Evolutionary conservation across 2,329 filamentous ascomycete genomes (phyloP).

Genomic region (Ploettnerulaceae sp.): DNA sequence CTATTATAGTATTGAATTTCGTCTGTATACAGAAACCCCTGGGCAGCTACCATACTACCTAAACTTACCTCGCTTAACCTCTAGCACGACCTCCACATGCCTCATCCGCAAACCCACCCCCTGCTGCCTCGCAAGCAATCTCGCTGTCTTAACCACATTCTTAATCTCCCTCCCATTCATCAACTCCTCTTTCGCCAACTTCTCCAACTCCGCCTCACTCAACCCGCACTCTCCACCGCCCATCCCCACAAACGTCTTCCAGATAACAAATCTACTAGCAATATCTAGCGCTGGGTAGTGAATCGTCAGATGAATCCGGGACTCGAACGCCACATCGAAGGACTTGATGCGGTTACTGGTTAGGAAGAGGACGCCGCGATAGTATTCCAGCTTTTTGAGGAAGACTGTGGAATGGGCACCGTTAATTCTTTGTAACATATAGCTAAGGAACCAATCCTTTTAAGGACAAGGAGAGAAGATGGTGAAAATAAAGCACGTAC

Average conservation of each 20-base stretch:
- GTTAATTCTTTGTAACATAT: no score
- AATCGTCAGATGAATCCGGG: constrained; percentile 33
- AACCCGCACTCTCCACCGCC: constrained; percentile 26
- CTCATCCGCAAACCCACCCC: constrained; percentile 3
- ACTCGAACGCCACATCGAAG: constrained; percentile 35
- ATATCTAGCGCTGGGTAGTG: constrained; percentile 25
- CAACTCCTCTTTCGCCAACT: constrained; percentile 20
- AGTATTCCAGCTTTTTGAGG: constrained; percentile 37
- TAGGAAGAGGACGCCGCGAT: constrained; percentile 38
- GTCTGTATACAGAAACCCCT: no score
- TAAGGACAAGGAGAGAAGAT: no score
- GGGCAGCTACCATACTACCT: no score
- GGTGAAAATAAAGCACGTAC: no score
- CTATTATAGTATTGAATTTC: no score
- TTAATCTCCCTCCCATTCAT: constrained; percentile 36
- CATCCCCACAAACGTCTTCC: constrained; percentile 23
- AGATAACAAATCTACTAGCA: constrained; percentile 23
- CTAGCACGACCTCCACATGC: constrained; percentile 12
- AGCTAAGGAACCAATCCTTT: no score
- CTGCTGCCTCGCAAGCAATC: constrained; percentile 12
- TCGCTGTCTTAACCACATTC: constrained; percentile 34
- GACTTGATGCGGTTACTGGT: constrained; percentile 35
- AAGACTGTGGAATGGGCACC: no score
- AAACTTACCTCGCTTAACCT: no score
- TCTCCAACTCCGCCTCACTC: constrained; percentile 17